These are phyloP conservation scores for Lecanicillium sp. DNA, from an alignment of 2,329 filamentous ascomycete species.

Conservation along the genomic window DNA sequence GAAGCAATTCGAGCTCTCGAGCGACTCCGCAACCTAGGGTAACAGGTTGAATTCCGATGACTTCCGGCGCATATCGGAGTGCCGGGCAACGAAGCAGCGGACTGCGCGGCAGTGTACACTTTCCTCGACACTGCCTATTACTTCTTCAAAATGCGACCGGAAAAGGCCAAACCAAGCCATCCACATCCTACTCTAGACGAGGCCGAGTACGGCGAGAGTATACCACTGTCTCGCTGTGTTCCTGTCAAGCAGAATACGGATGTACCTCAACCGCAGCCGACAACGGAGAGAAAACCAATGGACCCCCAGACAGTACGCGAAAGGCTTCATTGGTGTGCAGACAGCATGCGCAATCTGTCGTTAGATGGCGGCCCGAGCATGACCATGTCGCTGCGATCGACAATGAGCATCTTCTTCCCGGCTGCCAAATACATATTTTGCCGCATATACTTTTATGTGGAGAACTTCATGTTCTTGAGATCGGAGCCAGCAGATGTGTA, in stretches of 20 bases:
- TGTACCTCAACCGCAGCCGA: neutral
- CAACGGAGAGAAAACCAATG: too few relatives aligned
- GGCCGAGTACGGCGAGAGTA: neutral
- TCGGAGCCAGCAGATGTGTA: neutral
- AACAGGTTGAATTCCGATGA: neutral
- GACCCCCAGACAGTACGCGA: neutral
- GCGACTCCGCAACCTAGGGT: neutral
- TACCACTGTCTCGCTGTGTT: neutral
- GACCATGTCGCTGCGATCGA: neutral
- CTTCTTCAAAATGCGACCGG: too few relatives aligned
- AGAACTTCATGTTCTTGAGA: neutral
- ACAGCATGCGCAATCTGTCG: neutral
- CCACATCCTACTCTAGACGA: neutral
- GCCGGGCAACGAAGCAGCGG: neutral
- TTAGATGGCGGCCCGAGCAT: neutral
- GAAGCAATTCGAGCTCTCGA: neutral
- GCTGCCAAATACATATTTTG: neutral
- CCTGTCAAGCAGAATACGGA: neutral
- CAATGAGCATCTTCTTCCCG: neutral
- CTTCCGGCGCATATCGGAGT: neutral
- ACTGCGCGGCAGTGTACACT: neutral
- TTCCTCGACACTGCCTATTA: neutral
- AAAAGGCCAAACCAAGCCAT: too few relatives aligned
- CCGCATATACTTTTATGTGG: neutral
- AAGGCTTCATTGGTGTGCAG: neutral